Conservation (phyloP, 345 rosid species). For the Populus davidiana region DNA sequence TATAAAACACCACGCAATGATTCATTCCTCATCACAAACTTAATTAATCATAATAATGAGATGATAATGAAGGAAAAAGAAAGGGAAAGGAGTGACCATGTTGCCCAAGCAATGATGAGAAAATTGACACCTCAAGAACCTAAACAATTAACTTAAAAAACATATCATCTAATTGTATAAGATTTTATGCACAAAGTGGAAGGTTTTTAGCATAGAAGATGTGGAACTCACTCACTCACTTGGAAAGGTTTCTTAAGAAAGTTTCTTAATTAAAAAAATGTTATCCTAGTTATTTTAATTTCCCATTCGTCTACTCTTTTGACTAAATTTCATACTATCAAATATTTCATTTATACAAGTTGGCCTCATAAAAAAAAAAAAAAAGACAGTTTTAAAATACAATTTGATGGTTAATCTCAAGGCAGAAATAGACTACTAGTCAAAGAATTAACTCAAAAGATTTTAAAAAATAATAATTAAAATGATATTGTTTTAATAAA, state of each 20-base stretch:
- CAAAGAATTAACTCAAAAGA: too few species aligned
- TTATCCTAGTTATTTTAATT: slow-evolving; percentile 4
- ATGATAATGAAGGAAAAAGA: slow-evolving; percentile 1
- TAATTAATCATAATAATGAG: slow-evolving; percentile 10
- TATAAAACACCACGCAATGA: slow-evolving; percentile 1
- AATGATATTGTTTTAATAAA: background rate
- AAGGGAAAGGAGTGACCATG: background rate
- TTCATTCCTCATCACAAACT: slow-evolving; percentile 1
- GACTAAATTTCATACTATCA: background rate
- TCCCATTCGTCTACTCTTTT: background rate
- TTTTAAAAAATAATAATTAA: too few species aligned
- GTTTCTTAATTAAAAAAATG: background rate
- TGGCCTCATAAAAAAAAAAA: too few species aligned
- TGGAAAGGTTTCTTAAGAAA: background rate
- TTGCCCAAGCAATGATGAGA: slow-evolving; percentile 22
- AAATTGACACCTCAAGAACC: background rate
- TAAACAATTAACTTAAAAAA: background rate
- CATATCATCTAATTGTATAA: background rate
- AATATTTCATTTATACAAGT: background rate
- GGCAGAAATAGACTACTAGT: too few species aligned
- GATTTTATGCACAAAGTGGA: background rate
- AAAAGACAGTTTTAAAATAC: too few species aligned
- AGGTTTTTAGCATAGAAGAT: background rate
- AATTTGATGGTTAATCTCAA: too few species aligned
- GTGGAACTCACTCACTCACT: slow-evolving; percentile 1